Evolutionary conservation across 2,329 filamentous ascomycete genomes (phyloP).

Genomic region (Trichoderma sp.): DNA sequence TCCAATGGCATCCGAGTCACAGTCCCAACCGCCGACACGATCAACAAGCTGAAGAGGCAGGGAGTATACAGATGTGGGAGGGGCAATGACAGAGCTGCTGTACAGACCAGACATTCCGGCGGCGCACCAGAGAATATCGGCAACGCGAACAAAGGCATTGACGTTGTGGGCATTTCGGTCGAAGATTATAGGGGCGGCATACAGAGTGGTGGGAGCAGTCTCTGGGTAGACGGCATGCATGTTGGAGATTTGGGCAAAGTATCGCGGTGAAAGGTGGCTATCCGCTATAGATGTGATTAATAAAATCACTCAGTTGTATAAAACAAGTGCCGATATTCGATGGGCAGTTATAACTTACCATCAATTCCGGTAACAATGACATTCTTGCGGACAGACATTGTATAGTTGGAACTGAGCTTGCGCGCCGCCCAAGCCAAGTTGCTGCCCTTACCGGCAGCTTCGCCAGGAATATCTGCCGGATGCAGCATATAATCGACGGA

Average conservation of each 20-base stretch:
- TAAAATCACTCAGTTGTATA: neutral
- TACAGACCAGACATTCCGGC: constrained; percentile 71
- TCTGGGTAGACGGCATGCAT: constrained; percentile 64
- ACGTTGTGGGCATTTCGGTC: constrained; percentile 72
- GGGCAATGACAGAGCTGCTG: constrained; percentile 62
- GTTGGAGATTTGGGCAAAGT: constrained; percentile 64
- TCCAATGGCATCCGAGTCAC: constrained; percentile 69
- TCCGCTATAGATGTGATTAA: constrained; percentile 53
- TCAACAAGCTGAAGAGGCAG: constrained; percentile 67
- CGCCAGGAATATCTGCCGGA: constrained; percentile 64
- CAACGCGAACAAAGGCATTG: constrained; percentile 67
- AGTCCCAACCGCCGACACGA: constrained; percentile 72
- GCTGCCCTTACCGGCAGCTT: constrained; percentile 73
- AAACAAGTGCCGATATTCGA: neutral
- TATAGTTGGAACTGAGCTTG: constrained; percentile 64
- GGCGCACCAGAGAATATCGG: constrained; percentile 71
- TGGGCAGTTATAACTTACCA: constrained; percentile 56
- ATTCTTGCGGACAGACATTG: constrained; percentile 54
- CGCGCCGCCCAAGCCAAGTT: constrained; percentile 72
- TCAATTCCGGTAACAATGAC: constrained; percentile 73
- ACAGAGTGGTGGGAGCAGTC: constrained; percentile 63
- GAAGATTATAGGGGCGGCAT: constrained; percentile 71
- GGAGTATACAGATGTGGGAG: constrained; percentile 74
- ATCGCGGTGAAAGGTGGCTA: constrained; percentile 68
- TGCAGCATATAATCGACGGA: constrained; percentile 69